These are phyloP conservation scores for Lyophyllum semitale DNA, from an alignment of 768 basidiomycete species.

Conservation along the genomic window DNA sequence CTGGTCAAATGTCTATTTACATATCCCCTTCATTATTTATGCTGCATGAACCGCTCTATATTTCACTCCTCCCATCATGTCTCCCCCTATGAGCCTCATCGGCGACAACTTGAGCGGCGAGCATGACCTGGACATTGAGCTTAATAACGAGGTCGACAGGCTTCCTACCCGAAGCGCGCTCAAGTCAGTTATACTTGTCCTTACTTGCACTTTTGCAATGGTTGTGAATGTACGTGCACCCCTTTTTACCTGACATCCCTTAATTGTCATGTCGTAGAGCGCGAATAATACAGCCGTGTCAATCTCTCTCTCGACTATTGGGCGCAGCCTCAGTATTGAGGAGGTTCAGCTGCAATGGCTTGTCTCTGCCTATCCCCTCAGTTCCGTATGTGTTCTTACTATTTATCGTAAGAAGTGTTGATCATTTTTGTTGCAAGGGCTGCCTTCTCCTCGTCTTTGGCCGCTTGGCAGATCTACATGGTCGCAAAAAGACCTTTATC, in stretches of 20 bases:
- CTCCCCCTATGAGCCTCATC: conserved; percentile 6
- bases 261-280: conserved; percentile 24
- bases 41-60: neutral
- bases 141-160: neutral
- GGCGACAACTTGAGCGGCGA: conserved; percentile 12
- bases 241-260: neutral
- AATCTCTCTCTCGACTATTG: conserved; percentile 57
- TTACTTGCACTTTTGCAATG: conserved; percentile 28
- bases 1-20: neutral
- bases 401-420: neutral
- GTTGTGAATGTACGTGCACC: conserved; percentile 22
- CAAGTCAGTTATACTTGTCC: conserved; percentile 22
- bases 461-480: conserved; percentile 78
- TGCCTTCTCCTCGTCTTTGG: conserved; percentile 79
- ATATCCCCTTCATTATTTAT: neutral
- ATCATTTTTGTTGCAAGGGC: conserved; percentile 43
- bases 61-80: conserved; percentile 5
- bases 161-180: conserved; percentile 16
- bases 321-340: conserved; percentile 45
- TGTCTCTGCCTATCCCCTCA: conserved; percentile 65
- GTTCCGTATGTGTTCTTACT: conserved; percentile 45
- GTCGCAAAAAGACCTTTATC: conserved; percentile 69
- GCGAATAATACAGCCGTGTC: conserved; percentile 48
- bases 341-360: conserved; percentile 67
- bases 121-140: conserved; percentile 3